Percentiles rank a stretch among this genome's conserved stretches.
These are phyloP conservation scores for Symbiotaphrina buchneri DNA, from an alignment of 495 filamentous ascomycete species.

Conservation along the genomic window DNA sequence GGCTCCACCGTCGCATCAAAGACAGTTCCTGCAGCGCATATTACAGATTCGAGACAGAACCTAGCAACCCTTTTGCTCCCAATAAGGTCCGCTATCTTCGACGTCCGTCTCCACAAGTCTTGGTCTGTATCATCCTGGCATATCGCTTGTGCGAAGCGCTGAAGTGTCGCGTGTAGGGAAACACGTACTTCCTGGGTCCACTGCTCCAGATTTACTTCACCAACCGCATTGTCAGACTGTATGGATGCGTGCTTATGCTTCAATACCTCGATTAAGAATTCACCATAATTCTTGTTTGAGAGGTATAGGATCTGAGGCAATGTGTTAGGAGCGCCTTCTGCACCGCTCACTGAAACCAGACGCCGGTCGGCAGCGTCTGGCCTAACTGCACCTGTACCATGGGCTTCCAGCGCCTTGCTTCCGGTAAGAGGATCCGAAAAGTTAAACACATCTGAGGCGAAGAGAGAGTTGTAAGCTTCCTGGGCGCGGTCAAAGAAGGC, in stretches of 20 bases:
- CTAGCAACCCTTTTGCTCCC: constrained; percentile 55
- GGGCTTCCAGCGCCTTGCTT: constrained; percentile 38
- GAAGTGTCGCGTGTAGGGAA: constrained; percentile 21
- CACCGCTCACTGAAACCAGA: constrained; percentile 16
- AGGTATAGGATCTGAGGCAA: constrained; percentile 79
- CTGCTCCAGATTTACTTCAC: constrained; percentile 15
- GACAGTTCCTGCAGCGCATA: constrained; percentile 54
- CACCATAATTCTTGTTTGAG: constrained; percentile 84
- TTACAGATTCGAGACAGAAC: constrained; percentile 77
- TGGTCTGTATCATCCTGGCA: constrained; percentile 82
- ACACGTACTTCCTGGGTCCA: constrained; percentile 12
- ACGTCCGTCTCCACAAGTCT: constrained; percentile 78
- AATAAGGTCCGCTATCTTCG: constrained; percentile 52
- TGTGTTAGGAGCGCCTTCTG: constrained; percentile 50
- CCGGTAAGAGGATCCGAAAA: constrained; percentile 70
- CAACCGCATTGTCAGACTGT: constrained; percentile 12
- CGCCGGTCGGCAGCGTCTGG: neutral
- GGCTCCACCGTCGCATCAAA: constrained; percentile 49
- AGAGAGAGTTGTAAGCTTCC: constrained; percentile 65
- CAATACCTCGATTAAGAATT: constrained; percentile 63
- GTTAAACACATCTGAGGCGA: constrained; percentile 82
- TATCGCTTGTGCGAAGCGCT: constrained; percentile 50
- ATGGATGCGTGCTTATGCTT: constrained; percentile 15
- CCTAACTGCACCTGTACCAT: constrained; percentile 15
- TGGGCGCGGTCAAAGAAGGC: constrained; percentile 49